Evolutionary conservation across 345 rosid genomes (phyloP).

Genomic region (Gossypium anomalum): DNA sequence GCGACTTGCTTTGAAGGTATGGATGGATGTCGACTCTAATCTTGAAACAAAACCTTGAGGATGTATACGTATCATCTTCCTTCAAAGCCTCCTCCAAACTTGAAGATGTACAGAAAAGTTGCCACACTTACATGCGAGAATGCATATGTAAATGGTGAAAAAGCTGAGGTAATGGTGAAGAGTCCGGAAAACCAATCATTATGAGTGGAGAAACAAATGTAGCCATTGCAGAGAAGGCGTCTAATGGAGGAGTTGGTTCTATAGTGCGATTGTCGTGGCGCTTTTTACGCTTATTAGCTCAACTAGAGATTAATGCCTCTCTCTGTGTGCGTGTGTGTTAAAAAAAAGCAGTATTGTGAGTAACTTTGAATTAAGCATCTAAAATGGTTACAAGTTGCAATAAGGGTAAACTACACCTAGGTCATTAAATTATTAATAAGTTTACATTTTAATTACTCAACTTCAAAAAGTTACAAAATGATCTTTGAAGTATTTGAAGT

Average conservation of each 20-base stretch:
- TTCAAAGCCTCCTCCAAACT: conserved; percentile 25
- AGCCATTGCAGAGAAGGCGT: conserved; percentile 26
- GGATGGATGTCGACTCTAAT: conserved; percentile 59
- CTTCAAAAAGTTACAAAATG: too few relatives aligned
- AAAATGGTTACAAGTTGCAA: neutral
- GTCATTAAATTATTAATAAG: too few relatives aligned
- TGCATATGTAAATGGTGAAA: conserved; percentile 14
- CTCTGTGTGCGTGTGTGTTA: too few relatives aligned
- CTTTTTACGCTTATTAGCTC: conserved; percentile 3
- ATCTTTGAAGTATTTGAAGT: too few relatives aligned
- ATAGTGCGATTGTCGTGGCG: conserved; percentile 31
- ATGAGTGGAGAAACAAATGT: conserved; percentile 27
- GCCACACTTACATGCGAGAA: conserved; percentile 15
- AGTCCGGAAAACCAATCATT: conserved; percentile 21
- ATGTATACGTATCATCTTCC: conserved; percentile 28
- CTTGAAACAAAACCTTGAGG: conserved; percentile 22
- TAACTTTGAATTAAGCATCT: conserved; percentile 3
- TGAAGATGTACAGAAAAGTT: conserved; percentile 28
- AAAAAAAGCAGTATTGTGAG: neutral
- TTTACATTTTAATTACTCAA: too few relatives aligned
- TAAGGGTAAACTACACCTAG: neutral
- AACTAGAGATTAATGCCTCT: neutral
- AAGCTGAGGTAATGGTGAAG: conserved; percentile 28
- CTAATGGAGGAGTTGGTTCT: conserved; percentile 28
- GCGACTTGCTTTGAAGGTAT: conserved; percentile 51